Base-by-base conservation (phyloP, 495 filamentous ascomycete genomes). In the Clavariopsis aquatica region DNA sequence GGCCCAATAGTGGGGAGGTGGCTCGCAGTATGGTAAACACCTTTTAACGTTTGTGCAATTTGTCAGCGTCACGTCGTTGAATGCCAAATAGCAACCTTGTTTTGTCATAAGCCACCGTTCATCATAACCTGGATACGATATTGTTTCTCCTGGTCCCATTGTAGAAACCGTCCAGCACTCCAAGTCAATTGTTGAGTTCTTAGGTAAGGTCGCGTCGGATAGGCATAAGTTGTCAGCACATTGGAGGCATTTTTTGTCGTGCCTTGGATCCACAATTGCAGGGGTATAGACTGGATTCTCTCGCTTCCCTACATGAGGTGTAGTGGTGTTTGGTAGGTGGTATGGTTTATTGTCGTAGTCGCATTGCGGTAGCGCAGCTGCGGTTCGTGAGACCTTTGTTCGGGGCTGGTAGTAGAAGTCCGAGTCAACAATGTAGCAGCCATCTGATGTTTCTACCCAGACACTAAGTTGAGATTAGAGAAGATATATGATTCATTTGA, bases 1-100 rank as follows among this genome's bases (percentile, higher is more conserved):
- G 3, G 52, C 49, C 49, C 49, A 52, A n/a, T 52, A 52, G n/a
- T 52, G 49, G 20, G 20, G 49, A 17, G 49, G 17, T 23, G 49
- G 49, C 26, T 52, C 49, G 49, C 49, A 52, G 26, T 52, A 52
- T 24, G 49, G 49, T 23, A 52, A 5, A 8, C 6, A 52, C 26
- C 7, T 52, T 24, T 52, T 24, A 24, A 24, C 24, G 15, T 24
- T 20, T n/a, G 49, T 29, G 49, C 15, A 29, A 7, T 15, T 24
- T n/a, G 26, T 7, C 20, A 52, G 26, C 20, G 10, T 52, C 49
- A 52, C 49, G 9, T 52, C 49, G 49, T 24, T 52, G 8, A 52
- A 29, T 15, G 49, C 49, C 23, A 52, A 23, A 29, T 29, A 52
- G n/a, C n/a, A 52, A 4, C 49, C 49, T 24, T 52, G 10, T 52